phyloP scores from a whole-genome alignment of 257 asterid genomes.

The Ehretia macrophylla region DNA sequence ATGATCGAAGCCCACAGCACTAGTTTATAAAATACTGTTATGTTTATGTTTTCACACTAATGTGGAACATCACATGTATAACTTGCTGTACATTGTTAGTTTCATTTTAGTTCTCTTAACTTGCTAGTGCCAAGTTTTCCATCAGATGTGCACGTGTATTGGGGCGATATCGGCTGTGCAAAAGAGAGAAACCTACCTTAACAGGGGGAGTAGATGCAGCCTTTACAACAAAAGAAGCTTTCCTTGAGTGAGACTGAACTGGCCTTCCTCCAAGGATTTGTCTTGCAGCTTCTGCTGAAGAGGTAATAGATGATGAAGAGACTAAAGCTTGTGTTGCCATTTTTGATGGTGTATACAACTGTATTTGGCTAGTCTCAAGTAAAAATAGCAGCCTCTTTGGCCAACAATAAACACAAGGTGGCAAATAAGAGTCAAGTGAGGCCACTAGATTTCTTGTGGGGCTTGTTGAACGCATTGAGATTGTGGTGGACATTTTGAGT shows the following conservation, averaged over 20 bases:
- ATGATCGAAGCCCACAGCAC: too few relatives aligned
- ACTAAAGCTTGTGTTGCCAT: constrained; percentile 92
- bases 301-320: constrained; percentile 85
- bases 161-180: neutral
- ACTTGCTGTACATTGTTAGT: too few relatives aligned
- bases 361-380: constrained; percentile 1
- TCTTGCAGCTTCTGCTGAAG: constrained; percentile 70
- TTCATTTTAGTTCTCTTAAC: too few relatives aligned
- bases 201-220: constrained; percentile 78
- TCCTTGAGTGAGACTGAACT: constrained; percentile 40
- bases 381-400: constrained; percentile 11
- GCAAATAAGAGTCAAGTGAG: constrained; percentile 19
- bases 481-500: constrained; percentile 49
- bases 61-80: too few relatives aligned
- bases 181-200: constrained; percentile 36
- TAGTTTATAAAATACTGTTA: too few relatives aligned
- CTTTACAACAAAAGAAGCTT: constrained; percentile 60
- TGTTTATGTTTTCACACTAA: too few relatives aligned
- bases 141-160: too few relatives aligned
- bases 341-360: neutral
- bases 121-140: too few relatives aligned
- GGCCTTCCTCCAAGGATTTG: constrained; percentile 59
- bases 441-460: constrained; percentile 33
- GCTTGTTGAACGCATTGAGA: constrained; percentile 23
- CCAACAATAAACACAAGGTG: constrained; percentile 11